Conservation (phyloP, 2,329 filamentous ascomycete species). For the Chaetomium globosum region DNA sequence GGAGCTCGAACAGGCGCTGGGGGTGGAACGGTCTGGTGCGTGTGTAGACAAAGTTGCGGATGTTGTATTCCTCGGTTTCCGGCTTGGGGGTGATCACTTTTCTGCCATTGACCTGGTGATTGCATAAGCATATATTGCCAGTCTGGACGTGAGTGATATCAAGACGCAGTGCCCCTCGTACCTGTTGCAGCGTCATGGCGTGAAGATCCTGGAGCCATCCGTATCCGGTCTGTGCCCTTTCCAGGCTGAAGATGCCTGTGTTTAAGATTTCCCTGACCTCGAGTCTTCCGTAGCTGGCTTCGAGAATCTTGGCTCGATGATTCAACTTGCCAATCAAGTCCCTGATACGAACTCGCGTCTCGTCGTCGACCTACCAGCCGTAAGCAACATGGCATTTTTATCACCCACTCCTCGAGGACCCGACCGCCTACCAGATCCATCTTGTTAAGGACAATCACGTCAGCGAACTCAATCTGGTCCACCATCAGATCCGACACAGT, state of each 20-base stretch:
- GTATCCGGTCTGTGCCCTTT: background rate
- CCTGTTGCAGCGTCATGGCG: background rate
- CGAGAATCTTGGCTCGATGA: background rate
- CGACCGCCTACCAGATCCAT: background rate
- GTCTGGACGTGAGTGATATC: too few species aligned
- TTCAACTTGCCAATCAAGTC: background rate
- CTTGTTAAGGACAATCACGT: slow-evolving; percentile 61
- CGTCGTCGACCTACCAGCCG: background rate
- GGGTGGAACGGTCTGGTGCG: background rate
- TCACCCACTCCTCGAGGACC: background rate
- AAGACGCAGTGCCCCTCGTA: background rate
- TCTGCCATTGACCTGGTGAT: background rate
- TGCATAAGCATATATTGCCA: background rate
- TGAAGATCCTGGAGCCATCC: background rate
- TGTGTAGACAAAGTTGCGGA: background rate
- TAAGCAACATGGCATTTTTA: background rate
- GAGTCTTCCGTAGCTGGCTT: background rate
- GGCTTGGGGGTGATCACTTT: background rate
- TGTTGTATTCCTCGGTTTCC: background rate
- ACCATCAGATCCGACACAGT: slow-evolving; percentile 76
- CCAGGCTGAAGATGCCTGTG: background rate
- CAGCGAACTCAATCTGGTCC: slow-evolving; percentile 76
- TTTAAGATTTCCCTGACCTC: background rate
- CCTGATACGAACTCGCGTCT: background rate
- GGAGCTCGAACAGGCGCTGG: background rate